Evolutionary conservation across 108 stramenopile genomes (phyloP), one percentile per base, ranked within the genome.

Genomic region (Asterionellopsis glacialis): DNA sequence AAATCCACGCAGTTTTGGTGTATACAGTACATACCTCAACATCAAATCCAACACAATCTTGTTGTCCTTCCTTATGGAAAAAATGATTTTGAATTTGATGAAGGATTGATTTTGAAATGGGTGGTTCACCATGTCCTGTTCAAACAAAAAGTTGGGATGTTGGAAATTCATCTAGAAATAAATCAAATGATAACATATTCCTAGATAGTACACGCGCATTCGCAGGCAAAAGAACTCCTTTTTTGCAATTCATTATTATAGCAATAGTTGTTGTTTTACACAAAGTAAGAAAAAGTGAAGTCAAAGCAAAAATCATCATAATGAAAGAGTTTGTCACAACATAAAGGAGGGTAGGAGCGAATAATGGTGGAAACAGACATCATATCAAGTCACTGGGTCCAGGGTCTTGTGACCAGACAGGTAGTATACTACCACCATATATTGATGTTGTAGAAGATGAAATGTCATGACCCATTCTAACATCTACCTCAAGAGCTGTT

Each of bases 91-190:
- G n/a, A 12, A 73, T 64, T 11, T 24, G 19, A 25, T 64, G 45
- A 19, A 69, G 7, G 13, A 45, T 22, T 15, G 12, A 11, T 21
- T 45, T 21, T 10, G 67, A 41, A 14, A 82, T 73, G 4, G 65
- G 55, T 16, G 72, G 75, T 56, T 83, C 82, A 13, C 78, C 78
- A 11, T 51, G 65, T 5, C 75, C 82, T 5, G 74, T 79, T 78
- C 82, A 83, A 27, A 42, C 57, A 12, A 83, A 43, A 12, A 83
- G 41, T 51, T 64, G 62, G 0, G 59, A 47, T 21, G 41, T 23
- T 42, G 67, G 65, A 64, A 72, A 70, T 38, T 64, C 59, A 13
- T 43, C 18, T 22, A 83, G 52, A 41, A 78, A 59, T 9, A 11
- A 12, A 33, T 77, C 67, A 41, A 83, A 74, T 48, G 23, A 23